These are phyloP conservation scores for Nicotiana attenuata DNA, from an alignment of 257 asterid species.

Conservation along the genomic window DNA sequence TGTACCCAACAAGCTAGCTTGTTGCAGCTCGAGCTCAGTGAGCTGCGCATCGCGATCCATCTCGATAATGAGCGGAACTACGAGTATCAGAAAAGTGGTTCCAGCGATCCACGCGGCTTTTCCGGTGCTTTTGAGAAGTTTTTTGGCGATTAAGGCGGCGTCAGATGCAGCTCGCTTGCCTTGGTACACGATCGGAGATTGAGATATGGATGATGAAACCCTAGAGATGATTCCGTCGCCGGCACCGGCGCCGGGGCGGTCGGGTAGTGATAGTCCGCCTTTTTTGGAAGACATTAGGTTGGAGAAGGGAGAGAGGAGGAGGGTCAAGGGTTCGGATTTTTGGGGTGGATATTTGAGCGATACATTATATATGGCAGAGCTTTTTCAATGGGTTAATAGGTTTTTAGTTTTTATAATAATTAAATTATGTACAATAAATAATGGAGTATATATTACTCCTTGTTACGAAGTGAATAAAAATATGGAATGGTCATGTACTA, in stretches of 20 bases:
- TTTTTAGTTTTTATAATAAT: too few relatives aligned
- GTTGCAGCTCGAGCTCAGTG: slow-evolving; percentile 74
- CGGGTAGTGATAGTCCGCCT: slow-evolving; percentile 27
- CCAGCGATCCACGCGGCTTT: slow-evolving; percentile 89
- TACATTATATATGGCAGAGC: too few relatives aligned
- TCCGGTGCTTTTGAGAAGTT: slow-evolving; percentile 71
- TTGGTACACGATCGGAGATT: slow-evolving; percentile 56
- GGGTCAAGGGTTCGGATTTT: not conserved
- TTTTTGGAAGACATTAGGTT: slow-evolving; percentile 10
- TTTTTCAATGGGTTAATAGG: too few relatives aligned
- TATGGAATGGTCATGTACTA: too few relatives aligned
- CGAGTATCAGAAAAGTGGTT: slow-evolving; percentile 69
- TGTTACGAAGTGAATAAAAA: too few relatives aligned
- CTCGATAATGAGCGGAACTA: slow-evolving; percentile 74
- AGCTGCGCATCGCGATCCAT: slow-evolving; percentile 84
- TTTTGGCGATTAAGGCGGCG: slow-evolving; percentile 54
- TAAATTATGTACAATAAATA: too few relatives aligned
- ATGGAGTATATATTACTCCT: too few relatives aligned
- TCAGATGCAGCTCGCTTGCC: slow-evolving; percentile 68
- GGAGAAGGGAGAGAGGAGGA: not conserved
- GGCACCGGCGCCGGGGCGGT: slow-evolving; percentile 13
- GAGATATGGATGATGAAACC: slow-evolving; percentile 31
- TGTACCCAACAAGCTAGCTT: slow-evolving; percentile 70
- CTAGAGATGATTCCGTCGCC: slow-evolving; percentile 18
- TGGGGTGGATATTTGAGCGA: not conserved